A percentile compares a stretch with the other conserved stretches of the same genome.
These are phyloP conservation scores for Ascochyta viciae-villosae DNA, from an alignment of 2,329 filamentous ascomycete genomes.

Conservation along the genomic window DNA sequence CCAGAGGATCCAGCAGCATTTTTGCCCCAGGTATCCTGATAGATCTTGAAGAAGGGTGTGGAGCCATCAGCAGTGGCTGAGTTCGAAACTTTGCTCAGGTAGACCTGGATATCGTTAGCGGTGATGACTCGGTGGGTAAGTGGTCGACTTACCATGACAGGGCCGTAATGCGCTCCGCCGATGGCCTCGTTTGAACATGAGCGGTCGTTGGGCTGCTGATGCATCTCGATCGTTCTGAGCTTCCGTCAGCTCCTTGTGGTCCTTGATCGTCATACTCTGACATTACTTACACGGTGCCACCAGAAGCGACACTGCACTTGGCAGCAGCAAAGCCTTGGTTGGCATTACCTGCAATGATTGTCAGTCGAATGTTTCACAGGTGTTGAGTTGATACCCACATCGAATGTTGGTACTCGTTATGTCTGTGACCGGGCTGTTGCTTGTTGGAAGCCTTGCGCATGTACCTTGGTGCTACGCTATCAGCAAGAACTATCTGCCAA, in stretches of 20 bases:
- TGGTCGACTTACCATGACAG: conserved; percentile 55
- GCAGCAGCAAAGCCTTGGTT: conserved; percentile 43
- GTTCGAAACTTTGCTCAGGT: conserved; percentile 54
- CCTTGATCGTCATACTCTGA: too few species aligned
- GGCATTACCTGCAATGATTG: conserved; percentile 25
- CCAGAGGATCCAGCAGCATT: conserved; percentile 49
- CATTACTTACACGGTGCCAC: conserved; percentile 44
- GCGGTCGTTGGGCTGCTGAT: conserved; percentile 61
- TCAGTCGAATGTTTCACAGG: not conserved
- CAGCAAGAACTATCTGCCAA: not conserved
- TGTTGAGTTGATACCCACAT: conserved; percentile 42
- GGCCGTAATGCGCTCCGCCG: conserved; percentile 52
- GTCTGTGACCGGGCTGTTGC: conserved; percentile 54
- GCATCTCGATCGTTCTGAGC: conserved; percentile 51
- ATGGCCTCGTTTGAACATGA: conserved; percentile 53
- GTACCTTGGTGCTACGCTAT: conserved; percentile 19
- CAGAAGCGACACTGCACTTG: conserved; percentile 57
- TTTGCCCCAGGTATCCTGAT: conserved; percentile 60
- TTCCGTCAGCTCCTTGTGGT: not conserved
- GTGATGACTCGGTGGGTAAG: not conserved
- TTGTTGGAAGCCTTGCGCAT: conserved; percentile 37
- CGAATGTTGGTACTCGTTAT: conserved; percentile 62
- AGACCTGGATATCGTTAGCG: conserved; percentile 29
- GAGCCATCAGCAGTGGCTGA: conserved; percentile 59
- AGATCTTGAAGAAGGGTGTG: conserved; percentile 64